Conservation (phyloP, 768 basidiomycete species). For the Boletellus ananas region DNA sequence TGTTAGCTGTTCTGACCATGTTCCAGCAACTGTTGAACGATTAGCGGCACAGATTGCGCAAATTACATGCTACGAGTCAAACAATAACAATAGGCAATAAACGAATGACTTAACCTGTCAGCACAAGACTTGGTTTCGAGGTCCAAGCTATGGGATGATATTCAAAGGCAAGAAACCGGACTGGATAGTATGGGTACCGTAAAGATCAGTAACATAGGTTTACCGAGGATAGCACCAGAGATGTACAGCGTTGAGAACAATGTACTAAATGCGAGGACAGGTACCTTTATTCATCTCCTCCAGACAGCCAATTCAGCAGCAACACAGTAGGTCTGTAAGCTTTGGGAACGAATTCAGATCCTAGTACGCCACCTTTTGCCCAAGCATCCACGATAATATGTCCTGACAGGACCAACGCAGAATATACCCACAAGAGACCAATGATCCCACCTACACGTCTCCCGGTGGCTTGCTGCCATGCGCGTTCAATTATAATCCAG, state of each 20-base stretch:
- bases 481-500: slow-evolving; percentile 47
- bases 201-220: background rate
- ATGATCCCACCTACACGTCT: slow-evolving; percentile 42
- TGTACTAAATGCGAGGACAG: background rate
- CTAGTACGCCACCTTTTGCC: slow-evolving; percentile 21
- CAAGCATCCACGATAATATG: slow-evolving; percentile 45
- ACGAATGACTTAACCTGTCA: no score
- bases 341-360: slow-evolving; percentile 10
- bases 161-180: no score
- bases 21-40: no score
- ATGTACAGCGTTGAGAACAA: no score
- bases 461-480: slow-evolving; percentile 45
- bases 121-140: no score
- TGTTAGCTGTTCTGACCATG: no score
- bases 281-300: background rate
- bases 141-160: no score
- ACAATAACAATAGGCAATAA: no score
- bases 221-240: no score
- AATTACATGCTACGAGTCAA: no score
- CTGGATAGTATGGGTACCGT: background rate
- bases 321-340: slow-evolving; percentile 19
- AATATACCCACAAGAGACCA: slow-evolving; percentile 51
- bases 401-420: slow-evolving; percentile 48
- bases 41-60: no score
- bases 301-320: slow-evolving; percentile 11